Evolutionary conservation across 164 flowering plant genomes (phyloP), one percentile per base, ranked within the genome.

Genomic region (Pachysandra terminalis): DNA sequence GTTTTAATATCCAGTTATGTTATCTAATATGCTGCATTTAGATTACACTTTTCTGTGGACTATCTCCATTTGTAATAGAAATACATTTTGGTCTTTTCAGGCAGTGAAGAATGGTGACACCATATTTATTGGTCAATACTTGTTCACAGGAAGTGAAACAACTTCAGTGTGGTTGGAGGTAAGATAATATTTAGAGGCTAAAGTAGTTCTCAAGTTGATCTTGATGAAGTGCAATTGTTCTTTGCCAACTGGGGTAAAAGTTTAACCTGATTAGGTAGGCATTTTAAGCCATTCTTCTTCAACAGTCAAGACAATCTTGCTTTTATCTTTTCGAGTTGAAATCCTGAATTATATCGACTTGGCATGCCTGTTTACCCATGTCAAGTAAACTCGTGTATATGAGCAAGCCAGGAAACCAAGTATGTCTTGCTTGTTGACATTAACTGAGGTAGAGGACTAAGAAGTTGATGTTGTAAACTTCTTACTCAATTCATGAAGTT

Each of bases 81-180:
- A 5, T 45, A 45, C 51, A 45, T 45, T 45, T 45, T 45, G 51
- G 51, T 45, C 51, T 45, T 45, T 45, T 5, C 51, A 45, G 98
- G 82, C 90, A 37, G 97, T 93, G 72, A 86, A 84, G 80, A 81
- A 80, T 65, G 97, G 98, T 60, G 96, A 90, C 74, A 94, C 97
- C 68, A 91, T 94, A 61, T 94, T 94, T 76, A 57, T 94, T 65
- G 98, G 98, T 56, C 93, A 91, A 65, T 94, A 94, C 75, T 77
- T 94, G 65, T 94, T 95, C 78, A 95, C 99, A 17, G 99, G 99
- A 73, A 95, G 98, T 83, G 99, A 95, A 80, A 90, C 91, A 41
- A 94, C 98, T 56, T 94, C 98, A 66, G 98, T 89, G 45, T 94
- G 98, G 98, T 70, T 94, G 77, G 96, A 94, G 97, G 98, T 94